Base-by-base conservation (phyloP, 108 stramenopile species). In the Conticribra guillardii region DNA sequence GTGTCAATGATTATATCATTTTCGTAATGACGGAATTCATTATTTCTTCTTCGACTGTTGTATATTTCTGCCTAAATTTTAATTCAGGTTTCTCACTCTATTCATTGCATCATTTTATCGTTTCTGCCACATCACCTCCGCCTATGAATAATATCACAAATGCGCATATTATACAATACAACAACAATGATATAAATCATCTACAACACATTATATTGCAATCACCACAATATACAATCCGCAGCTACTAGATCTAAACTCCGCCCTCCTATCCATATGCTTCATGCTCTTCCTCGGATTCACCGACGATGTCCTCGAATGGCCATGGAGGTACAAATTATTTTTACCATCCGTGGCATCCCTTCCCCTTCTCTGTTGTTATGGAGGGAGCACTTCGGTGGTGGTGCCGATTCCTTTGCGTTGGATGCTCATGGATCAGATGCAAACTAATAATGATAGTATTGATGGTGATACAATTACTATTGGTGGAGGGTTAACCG, bases 231-330 rank as follows among this genome's bases (percentile, higher is more conserved):
- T n/a, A n/a, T n/a, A n/a, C n/a, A n/a, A n/a, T n/a, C n/a, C 19
- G 50, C 19, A 63, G 60, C 60, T 82, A 48, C 80, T 90, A 45
- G 92, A 93, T 76, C 58, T 87, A 7, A 91, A 90, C 67, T 88
- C 98, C 14, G 96, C 97, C 16, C 79, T 99, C 44, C 81, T 97
- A 14, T 95, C 96, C 22, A 93, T 98, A 26, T 97, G 94, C 66
- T 98, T 99, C 77, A 96, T 97, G 92, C 81, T 98, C 0, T 96
- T 99, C 57, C 80, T 98, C 32, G 97, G 98, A 45, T 98, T 99
- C 69, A 93, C 95, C 0, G 96, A 98, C 67, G 97, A 98, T 79
- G 94, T 98, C 0, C 79, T 98, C 30, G 99, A 99, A 64, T 94
- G 98, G 85, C 96, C 96, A 21, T 99, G 99, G 99, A 79, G 96